Percentiles rank a stretch among this genome's conserved stretches.
Evolutionary conservation across 305 asterid genomes (phyloP).

Genomic region (Rubia occidens): DNA sequence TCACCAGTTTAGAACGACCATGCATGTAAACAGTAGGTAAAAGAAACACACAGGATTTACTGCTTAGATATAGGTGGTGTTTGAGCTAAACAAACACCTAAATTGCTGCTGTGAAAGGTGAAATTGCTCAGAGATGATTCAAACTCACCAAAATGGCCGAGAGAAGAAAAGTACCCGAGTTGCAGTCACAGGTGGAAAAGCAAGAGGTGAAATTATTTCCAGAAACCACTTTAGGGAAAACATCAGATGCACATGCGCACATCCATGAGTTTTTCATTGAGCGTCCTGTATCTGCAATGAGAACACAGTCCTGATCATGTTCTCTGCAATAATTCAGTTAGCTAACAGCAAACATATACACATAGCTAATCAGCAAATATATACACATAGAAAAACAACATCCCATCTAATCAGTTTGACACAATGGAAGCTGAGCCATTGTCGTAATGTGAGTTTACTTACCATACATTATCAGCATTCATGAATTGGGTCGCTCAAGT

Average conservation of each 20-base stretch:
- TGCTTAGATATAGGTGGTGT: background rate
- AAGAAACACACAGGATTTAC: background rate
- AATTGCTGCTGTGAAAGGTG: background rate
- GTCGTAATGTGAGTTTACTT: conserved; percentile 1
- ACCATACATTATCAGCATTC: background rate
- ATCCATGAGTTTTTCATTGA: conserved; percentile 51
- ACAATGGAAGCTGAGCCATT: background rate
- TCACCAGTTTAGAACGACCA: too few species aligned
- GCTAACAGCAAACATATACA: too few species aligned
- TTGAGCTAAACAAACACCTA: background rate
- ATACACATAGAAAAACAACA: too few species aligned
- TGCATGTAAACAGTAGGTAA: too few species aligned
- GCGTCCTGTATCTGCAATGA: conserved; percentile 38
- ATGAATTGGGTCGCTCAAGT: background rate
- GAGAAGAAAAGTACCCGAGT: conserved; percentile 46
- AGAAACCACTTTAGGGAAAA: conserved; percentile 55
- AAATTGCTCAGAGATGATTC: background rate
- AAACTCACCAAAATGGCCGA: conserved; percentile 3
- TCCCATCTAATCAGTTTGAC: too few species aligned
- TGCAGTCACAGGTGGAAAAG: conserved; percentile 68
- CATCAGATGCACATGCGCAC: conserved; percentile 52
- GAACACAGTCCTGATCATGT: conserved; percentile 18
- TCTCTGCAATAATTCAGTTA: background rate
- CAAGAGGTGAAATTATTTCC: conserved; percentile 44
- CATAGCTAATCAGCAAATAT: too few species aligned